Evolutionary conservation across 176 grass and related monocot species (phyloP).

Genomic region (Carex parvula): DNA sequence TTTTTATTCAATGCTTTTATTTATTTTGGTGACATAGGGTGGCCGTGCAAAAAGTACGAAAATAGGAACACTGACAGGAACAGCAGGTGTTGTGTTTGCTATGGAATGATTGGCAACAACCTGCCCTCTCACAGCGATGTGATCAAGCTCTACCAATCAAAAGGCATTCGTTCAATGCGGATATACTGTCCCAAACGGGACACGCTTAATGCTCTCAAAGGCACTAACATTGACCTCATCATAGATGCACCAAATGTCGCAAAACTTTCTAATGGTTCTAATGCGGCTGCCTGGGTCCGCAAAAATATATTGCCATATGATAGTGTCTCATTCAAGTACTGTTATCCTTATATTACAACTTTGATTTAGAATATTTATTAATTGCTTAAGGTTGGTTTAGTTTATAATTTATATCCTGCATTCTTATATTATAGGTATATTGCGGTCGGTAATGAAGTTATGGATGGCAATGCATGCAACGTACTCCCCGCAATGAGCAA

Average conservation of each 20-base stretch:
- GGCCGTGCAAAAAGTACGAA: slow-evolving; percentile 19
- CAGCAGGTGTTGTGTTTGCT: slow-evolving; percentile 41
- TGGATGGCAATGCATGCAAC: slow-evolving; percentile 11
- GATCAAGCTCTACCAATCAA: slow-evolving; percentile 56
- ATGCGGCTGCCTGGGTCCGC: slow-evolving; percentile 42
- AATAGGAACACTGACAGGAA: neutral
- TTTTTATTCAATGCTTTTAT: neutral
- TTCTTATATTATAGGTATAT: slow-evolving; percentile 45
- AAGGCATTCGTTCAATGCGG: slow-evolving; percentile 49
- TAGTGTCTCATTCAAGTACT: slow-evolving; percentile 24
- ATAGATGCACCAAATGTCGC: slow-evolving; percentile 1
- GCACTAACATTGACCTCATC: slow-evolving; percentile 36
- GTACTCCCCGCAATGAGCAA: slow-evolving; percentile 69
- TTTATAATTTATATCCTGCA: neutral
- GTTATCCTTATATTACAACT: neutral
- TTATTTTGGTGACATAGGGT: neutral
- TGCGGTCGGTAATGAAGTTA: slow-evolving; percentile 68
- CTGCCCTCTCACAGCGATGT: slow-evolving; percentile 41
- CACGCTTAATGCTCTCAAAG: slow-evolving; percentile 30
- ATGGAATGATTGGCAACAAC: slow-evolving; percentile 49
- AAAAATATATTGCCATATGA: slow-evolving; percentile 44
- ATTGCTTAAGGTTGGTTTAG: neutral
- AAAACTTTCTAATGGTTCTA: slow-evolving; percentile 12
- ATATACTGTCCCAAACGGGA: slow-evolving; percentile 41
- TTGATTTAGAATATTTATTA: neutral